These are phyloP conservation scores for Phaeolepiota aurea DNA, from an alignment of 768 basidiomycete species.

Conservation along the genomic window DNA sequence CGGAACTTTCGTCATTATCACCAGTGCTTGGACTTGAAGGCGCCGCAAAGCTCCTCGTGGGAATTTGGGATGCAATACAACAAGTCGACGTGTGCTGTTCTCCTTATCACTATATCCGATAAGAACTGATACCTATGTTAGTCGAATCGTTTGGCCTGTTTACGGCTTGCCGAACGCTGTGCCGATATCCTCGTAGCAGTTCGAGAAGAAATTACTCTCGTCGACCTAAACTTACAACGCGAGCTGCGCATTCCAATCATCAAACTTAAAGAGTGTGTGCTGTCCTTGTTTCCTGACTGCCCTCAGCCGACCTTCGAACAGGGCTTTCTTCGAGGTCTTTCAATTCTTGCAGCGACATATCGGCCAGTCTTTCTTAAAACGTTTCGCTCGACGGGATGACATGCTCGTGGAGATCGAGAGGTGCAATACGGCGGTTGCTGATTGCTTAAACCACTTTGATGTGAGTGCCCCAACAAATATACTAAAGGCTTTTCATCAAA, in stretches of 20 bases:
- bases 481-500: conserved; percentile 10
- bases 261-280: conserved; percentile 36
- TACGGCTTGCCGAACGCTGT: conserved; percentile 55
- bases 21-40: conserved; percentile 45
- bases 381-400: conserved; percentile 56
- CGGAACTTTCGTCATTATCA: conserved; percentile 30
- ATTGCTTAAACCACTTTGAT: conserved; percentile 4
- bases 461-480: not conserved
- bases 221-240: conserved; percentile 29
- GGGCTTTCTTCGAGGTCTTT: conserved; percentile 25
- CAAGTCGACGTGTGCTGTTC: conserved; percentile 41
- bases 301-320: conserved; percentile 3
- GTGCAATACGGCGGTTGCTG: conserved; percentile 12
- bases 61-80: conserved; percentile 48
- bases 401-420: conserved; percentile 27
- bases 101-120: no score
- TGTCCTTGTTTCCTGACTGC: conserved; percentile 4
- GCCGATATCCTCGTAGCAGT: conserved; percentile 49
- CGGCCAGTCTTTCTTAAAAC: conserved; percentile 51
- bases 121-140: no score
- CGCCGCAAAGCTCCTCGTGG: conserved; percentile 36
- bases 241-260: conserved; percentile 37
- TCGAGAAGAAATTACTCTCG: conserved; percentile 40
- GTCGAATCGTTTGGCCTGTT: conserved; percentile 48
- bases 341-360: conserved; percentile 38